A percentile compares a stretch with the other conserved stretches of the same genome.
phyloP scores from a whole-genome alignment of 257 asterid species.

The Misopates orontium region DNA sequence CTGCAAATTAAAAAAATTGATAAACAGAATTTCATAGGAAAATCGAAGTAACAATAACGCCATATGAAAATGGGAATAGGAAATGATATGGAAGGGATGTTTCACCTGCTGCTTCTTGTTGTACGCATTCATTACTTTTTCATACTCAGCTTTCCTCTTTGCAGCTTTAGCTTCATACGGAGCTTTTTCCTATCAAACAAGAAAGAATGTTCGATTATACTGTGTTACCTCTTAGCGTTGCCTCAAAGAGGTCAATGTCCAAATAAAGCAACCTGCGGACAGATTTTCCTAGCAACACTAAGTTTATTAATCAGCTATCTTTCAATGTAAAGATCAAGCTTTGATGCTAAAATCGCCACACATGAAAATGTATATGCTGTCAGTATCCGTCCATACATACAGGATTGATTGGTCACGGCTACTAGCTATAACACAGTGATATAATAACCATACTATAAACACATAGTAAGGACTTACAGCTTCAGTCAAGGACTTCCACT shows the following conservation, averaged over 20 bases:
- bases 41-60: not conserved
- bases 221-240: too few species aligned
- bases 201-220: not conserved
- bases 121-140: slow-evolving; percentile 74
- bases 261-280: too few species aligned
- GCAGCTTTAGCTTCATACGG: slow-evolving; percentile 98
- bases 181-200: slow-evolving; percentile 75
- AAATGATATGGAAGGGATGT: not conserved
- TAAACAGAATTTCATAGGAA: not conserved
- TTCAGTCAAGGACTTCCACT: slow-evolving; percentile 81
- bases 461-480: slow-evolving; percentile 57
- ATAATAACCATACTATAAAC: too few species aligned
- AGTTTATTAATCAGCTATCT: too few species aligned
- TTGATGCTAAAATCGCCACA: too few species aligned
- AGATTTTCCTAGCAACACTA: too few species aligned
- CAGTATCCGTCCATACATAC: too few species aligned
- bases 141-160: slow-evolving; percentile 75
- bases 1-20: slow-evolving; percentile 31
- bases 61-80: not conserved
- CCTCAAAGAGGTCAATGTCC: too few species aligned
- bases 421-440: too few species aligned
- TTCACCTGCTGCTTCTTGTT: slow-evolving; percentile 85
- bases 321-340: too few species aligned
- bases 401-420: too few species aligned
- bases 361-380: too few species aligned